Conservation (phyloP, 257 asterid genomes). For the Nicotiana knightiana region DNA sequence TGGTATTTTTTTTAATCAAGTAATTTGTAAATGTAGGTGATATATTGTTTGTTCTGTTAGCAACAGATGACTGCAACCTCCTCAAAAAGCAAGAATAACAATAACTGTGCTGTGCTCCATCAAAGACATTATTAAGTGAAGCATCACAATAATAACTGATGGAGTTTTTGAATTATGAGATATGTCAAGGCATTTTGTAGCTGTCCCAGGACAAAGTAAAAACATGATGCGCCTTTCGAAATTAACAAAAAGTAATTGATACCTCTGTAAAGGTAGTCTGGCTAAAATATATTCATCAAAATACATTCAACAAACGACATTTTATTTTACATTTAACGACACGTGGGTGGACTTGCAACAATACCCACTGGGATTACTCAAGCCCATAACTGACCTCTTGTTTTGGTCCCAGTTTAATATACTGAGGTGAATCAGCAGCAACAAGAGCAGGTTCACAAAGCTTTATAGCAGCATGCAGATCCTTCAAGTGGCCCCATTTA, state of each 20-base stretch:
- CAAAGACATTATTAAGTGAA: neutral
- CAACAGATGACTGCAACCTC: neutral
- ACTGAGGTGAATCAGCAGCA: constrained; percentile 63
- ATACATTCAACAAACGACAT: neutral
- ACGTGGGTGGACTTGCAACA: neutral
- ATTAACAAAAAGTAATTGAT: neutral
- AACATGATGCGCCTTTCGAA: neutral
- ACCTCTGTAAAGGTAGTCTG: neutral
- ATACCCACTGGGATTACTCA: neutral
- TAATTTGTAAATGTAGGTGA: neutral
- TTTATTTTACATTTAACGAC: neutral
- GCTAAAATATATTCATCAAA: neutral
- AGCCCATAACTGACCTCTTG: constrained; percentile 62
- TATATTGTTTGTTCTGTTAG: neutral
- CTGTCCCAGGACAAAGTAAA: neutral
- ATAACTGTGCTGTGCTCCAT: neutral
- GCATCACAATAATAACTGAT: neutral
- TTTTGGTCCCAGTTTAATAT: constrained; percentile 71
- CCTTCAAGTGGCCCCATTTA: constrained; percentile 93
- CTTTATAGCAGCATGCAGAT: constrained; percentile 84
- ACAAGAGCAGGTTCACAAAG: constrained; percentile 93
- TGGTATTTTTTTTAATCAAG: neutral
- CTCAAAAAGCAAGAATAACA: constrained; percentile 2
- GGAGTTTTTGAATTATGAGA: neutral
- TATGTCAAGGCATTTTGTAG: neutral